phyloP scores from a whole-genome alignment of 768 basidiomycete species.

The Trametes coccinea region DNA sequence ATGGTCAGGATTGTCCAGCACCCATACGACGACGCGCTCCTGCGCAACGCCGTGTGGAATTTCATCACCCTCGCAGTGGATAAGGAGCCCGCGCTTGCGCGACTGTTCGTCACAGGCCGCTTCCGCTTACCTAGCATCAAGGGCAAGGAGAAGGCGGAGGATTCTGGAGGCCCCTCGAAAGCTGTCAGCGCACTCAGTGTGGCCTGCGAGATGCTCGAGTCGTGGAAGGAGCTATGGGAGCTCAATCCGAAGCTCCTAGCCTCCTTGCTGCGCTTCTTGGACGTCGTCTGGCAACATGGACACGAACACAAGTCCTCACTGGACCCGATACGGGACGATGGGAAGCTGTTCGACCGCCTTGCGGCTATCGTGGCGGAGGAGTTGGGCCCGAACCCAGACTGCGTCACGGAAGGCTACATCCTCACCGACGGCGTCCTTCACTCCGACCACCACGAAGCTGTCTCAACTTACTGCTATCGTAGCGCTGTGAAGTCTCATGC shows the following conservation, averaged over 20 bases:
- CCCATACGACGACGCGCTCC: constrained; percentile 73
- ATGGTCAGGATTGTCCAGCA: constrained; percentile 75
- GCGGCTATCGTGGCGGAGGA: constrained; percentile 64
- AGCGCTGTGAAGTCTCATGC: constrained; percentile 73
- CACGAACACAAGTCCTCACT: constrained; percentile 68
- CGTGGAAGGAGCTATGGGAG: constrained; percentile 78
- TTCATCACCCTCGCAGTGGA: constrained; percentile 81
- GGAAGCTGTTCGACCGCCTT: constrained; percentile 71
- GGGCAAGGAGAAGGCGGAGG: constrained; percentile 35
- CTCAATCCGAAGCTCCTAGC: constrained; percentile 74
- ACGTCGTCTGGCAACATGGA: constrained; percentile 78
- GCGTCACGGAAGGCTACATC: constrained; percentile 51
- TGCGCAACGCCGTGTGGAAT: constrained; percentile 80
- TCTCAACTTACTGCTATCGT: constrained; percentile 66
- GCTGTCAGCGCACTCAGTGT: constrained; percentile 62
- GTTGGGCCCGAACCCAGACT: constrained; percentile 73
- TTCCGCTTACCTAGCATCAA: constrained; percentile 53
- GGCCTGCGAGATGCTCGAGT: constrained; percentile 62
- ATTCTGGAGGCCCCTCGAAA: constrained; percentile 34
- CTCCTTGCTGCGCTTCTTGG: constrained; percentile 72
- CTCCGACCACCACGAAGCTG: constrained; percentile 59
- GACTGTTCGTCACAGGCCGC: constrained; percentile 75
- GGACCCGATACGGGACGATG: constrained; percentile 54
- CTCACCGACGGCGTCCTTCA: constrained; percentile 50
- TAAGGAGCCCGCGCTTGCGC: constrained; percentile 82